A percentile compares a stretch with the other conserved stretches of the same genome.
Evolutionary conservation across 2,329 filamentous ascomycete genomes (phyloP).

Genomic region (Trichophyton benhamiae): DNA sequence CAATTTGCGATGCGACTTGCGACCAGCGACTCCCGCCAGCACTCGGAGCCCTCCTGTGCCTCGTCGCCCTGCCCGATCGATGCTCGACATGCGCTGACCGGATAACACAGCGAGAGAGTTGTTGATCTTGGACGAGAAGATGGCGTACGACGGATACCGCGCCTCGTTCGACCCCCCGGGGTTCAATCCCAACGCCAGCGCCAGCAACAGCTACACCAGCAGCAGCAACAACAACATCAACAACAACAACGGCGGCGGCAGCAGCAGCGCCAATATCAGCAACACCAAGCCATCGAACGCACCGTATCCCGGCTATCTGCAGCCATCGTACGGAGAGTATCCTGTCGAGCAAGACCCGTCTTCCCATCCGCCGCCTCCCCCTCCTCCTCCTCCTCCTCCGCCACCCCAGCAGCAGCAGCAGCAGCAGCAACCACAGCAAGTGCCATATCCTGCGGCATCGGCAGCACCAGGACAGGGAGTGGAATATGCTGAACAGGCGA

Average conservation of each 20-base stretch:
- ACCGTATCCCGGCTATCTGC: not conserved
- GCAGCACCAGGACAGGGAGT: not conserved
- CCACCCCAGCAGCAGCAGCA: conserved; percentile 1
- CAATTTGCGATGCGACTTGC: not conserved
- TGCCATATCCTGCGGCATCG: not conserved
- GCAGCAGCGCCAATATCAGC: not conserved
- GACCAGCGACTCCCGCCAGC: not conserved
- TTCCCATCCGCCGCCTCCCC: not conserved
- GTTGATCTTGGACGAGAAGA: conserved; percentile 16
- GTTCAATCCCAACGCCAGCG: conserved; percentile 10
- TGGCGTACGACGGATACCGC: conserved; percentile 36
- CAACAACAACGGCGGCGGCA: too few relatives aligned
- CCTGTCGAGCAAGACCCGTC: not conserved
- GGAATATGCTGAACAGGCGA: conserved; percentile 4
- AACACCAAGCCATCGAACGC: not conserved
- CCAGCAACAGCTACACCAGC: not conserved
- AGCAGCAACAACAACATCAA: not conserved
- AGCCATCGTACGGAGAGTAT: not conserved
- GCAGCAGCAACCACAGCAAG: conserved; percentile 1
- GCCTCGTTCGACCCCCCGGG: conserved; percentile 20
- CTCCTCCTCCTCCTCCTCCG: not conserved
- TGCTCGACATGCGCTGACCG: not conserved
- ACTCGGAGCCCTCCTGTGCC: not conserved
- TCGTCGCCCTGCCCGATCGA: not conserved
- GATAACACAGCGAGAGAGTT: not conserved